Conservation (phyloP, 345 rosid genomes). For the Sapria himalayana region DNA sequence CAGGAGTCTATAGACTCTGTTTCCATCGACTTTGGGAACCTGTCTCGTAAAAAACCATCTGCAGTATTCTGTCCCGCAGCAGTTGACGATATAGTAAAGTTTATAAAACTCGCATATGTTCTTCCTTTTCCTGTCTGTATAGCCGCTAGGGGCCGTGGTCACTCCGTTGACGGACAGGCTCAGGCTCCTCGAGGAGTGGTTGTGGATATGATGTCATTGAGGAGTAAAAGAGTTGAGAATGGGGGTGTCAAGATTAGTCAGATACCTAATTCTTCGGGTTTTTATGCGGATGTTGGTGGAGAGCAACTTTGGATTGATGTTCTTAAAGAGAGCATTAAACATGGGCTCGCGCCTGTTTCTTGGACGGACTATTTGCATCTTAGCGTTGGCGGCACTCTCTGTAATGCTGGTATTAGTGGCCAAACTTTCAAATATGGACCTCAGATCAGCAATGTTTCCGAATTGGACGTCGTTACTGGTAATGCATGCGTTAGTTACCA, state of each 20-base stretch:
- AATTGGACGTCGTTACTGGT: slow-evolving; percentile 92
- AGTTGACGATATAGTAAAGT: slow-evolving; percentile 20
- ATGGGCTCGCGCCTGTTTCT: slow-evolving; percentile 79
- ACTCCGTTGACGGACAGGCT: slow-evolving; percentile 77
- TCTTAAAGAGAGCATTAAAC: slow-evolving; percentile 40
- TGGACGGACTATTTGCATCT: slow-evolving; percentile 92
- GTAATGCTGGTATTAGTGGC: slow-evolving; percentile 91
- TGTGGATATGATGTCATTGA: slow-evolving; percentile 58
- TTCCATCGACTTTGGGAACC: slow-evolving; percentile 51
- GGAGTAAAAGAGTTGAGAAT: slow-evolving; percentile 10
- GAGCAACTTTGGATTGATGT: slow-evolving; percentile 86
- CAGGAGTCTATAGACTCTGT: slow-evolving; percentile 21
- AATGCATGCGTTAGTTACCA: slow-evolving; percentile 8
- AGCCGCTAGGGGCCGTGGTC: slow-evolving; percentile 84
- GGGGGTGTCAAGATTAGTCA: slow-evolving; percentile 13
- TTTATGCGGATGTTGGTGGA: slow-evolving; percentile 60
- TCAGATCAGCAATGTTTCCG: slow-evolving; percentile 83
- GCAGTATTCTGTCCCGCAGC: slow-evolving; percentile 62
- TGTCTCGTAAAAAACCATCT: slow-evolving; percentile 19
- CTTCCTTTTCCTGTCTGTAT: slow-evolving; percentile 19
- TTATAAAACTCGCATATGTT: slow-evolving; percentile 23
- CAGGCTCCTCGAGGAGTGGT: slow-evolving; percentile 60
- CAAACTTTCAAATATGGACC: slow-evolving; percentile 88
- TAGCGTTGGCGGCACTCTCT: slow-evolving; percentile 87
- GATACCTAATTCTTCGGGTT: too few relatives aligned